Evolutionary conservation across 257 asterid species (phyloP).

Genomic region (Phtheirospermum japonicum): DNA sequence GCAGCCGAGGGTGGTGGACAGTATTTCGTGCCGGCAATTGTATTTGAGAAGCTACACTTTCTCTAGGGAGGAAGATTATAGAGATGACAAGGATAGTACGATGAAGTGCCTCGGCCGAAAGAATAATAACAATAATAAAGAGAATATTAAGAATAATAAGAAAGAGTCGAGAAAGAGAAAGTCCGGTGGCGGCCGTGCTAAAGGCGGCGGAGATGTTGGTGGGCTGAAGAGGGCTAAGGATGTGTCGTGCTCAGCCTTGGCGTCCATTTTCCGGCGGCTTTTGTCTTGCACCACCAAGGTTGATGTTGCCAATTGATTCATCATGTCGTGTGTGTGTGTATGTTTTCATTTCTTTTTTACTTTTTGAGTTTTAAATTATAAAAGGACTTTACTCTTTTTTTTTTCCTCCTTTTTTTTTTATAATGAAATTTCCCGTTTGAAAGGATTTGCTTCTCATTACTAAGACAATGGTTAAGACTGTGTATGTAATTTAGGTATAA

Average conservation of each 20-base stretch:
- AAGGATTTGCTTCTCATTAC: no score
- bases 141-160: background rate
- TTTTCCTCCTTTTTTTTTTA: no score
- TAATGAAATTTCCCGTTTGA: no score
- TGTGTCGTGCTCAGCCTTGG: constrained; percentile 41
- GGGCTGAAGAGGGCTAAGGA: constrained; percentile 45
- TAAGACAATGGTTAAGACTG: no score
- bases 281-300: constrained; percentile 76
- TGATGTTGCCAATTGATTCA: constrained; percentile 57
- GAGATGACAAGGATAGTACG: constrained; percentile 24
- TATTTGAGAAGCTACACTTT: constrained; percentile 84
- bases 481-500: no score
- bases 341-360: background rate
- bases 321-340: no score
- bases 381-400: no score
- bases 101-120: constrained; percentile 45
- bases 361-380: no score
- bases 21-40: constrained; percentile 76
- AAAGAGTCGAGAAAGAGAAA: constrained; percentile 5
- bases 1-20: constrained; percentile 65
- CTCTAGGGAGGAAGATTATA: constrained; percentile 56
- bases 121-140: background rate
- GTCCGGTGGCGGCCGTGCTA: constrained; percentile 21
- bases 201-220: constrained; percentile 21
- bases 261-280: constrained; percentile 62